Conservation (phyloP, 257 asterid species). For the Jacaranda copaia region DNA sequence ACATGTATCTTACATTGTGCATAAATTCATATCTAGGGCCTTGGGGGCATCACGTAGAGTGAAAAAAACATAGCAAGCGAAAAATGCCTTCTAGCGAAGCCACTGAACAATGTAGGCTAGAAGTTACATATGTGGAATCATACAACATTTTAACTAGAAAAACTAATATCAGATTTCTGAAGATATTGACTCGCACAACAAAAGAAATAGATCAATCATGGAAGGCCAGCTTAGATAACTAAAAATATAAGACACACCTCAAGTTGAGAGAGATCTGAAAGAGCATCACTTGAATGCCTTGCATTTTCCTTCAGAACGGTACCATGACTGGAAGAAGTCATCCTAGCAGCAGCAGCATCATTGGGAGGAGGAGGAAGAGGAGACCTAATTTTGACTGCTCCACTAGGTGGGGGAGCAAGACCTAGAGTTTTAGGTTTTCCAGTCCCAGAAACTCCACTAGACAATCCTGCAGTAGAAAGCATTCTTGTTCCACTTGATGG, state of each 20-base stretch:
- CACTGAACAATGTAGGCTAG: background rate
- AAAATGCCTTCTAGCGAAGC: too few species aligned
- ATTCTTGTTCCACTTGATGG: slow-evolving; percentile 82
- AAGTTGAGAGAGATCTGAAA: slow-evolving; percentile 84
- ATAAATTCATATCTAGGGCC: background rate
- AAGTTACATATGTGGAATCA: background rate
- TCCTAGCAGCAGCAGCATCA: slow-evolving; percentile 67
- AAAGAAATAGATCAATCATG: background rate
- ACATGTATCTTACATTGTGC: background rate
- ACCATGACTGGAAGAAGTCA: slow-evolving; percentile 42
- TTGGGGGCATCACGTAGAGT: background rate
- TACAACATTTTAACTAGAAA: background rate
- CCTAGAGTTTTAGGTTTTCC: slow-evolving; percentile 65
- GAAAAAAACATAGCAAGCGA: background rate
- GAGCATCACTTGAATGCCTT: slow-evolving; percentile 54
- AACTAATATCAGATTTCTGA: too few species aligned
- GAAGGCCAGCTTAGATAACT: background rate
- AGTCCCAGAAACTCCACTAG: slow-evolving; percentile 47
- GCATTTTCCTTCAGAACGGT: slow-evolving; percentile 57
- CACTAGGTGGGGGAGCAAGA: slow-evolving; percentile 91
- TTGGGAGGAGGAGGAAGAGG: slow-evolving; percentile 97
- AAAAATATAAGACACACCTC: slow-evolving; percentile 59
- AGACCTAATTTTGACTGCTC: slow-evolving; percentile 71
- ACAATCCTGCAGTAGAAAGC: slow-evolving; percentile 86
- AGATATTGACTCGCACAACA: background rate